Evolutionary conservation across 2,329 filamentous ascomycete species (phyloP).

Genomic region (Diatrype stigma): DNA sequence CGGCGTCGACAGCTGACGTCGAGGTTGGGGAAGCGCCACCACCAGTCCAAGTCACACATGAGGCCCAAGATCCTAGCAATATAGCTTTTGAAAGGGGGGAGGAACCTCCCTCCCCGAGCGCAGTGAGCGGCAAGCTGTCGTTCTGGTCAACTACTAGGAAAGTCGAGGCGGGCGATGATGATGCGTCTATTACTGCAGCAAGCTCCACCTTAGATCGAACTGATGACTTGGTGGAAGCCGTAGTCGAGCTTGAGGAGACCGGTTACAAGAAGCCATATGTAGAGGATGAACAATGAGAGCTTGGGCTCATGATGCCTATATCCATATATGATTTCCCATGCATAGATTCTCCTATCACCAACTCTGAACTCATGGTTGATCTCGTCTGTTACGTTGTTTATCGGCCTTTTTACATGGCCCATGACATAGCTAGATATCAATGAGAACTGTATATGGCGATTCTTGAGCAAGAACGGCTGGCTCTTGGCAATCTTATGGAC

Average conservation of each 20-base stretch:
- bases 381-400: no score
- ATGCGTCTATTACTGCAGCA: slow-evolving; percentile 19
- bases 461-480: no score
- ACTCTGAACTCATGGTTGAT: no score
- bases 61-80: not conserved
- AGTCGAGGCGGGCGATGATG: slow-evolving; percentile 13
- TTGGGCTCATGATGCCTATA: not conserved
- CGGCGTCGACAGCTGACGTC: not conserved
- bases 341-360: no score
- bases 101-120: slow-evolving; percentile 16
- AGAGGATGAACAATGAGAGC: slow-evolving; percentile 13
- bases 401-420: no score
- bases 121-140: slow-evolving; percentile 20
- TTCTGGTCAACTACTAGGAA: slow-evolving; percentile 21
- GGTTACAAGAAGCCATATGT: slow-evolving; percentile 21
- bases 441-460: no score
- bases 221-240: slow-evolving; percentile 7
- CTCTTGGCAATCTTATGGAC: no score
- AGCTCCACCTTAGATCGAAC: slow-evolving; percentile 17
- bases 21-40: not conserved
- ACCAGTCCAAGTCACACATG: not conserved
- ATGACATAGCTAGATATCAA: no score
- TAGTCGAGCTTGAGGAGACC: not conserved
- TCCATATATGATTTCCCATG: no score
- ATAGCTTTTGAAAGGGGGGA: not conserved